These are phyloP conservation scores for Coelastrella sp. DNA, from an alignment of 139 green algal species.

Conservation along the genomic window DNA sequence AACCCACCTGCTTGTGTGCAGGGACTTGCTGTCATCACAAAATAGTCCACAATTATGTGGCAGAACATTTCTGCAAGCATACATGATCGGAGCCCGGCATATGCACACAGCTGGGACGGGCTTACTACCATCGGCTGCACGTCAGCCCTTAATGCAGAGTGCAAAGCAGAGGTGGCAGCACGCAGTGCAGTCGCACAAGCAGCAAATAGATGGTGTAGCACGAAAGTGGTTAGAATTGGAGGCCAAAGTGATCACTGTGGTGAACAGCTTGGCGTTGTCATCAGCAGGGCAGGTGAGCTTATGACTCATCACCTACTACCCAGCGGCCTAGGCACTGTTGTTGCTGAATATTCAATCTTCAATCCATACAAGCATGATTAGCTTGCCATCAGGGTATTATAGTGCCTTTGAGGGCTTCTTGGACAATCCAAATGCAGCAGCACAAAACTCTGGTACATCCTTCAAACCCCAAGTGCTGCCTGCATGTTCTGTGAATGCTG, in stretches of 20 bases:
- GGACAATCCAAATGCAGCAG: too few species aligned
- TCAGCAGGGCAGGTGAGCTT: conserved; percentile 40
- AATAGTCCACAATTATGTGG: neutral
- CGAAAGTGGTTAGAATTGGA: conserved; percentile 10
- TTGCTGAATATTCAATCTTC: neutral
- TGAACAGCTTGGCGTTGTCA: conserved; percentile 42
- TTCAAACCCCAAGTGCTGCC: too few species aligned
- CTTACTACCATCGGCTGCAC: neutral
- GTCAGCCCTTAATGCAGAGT: neutral
- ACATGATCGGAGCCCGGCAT: neutral
- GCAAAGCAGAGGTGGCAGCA: conserved; percentile 23
- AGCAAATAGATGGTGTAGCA: neutral
- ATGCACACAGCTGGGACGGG: neutral
- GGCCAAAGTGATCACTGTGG: conserved; percentile 28
- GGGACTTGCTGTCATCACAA: neutral
- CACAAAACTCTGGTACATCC: too few species aligned
- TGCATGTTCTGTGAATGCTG: neutral
- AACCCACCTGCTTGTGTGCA: neutral
- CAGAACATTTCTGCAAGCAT: neutral
- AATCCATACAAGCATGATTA: neutral
- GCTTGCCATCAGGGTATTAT: too few species aligned
- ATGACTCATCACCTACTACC: neutral
- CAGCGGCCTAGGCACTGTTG: neutral
- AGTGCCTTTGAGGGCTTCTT: too few species aligned
- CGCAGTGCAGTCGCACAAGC: neutral